Evolutionary conservation across 2,329 filamentous ascomycete genomes (phyloP), one percentile per base, ranked within the genome.

Genomic region (Cucurbitaria berberidis): DNA sequence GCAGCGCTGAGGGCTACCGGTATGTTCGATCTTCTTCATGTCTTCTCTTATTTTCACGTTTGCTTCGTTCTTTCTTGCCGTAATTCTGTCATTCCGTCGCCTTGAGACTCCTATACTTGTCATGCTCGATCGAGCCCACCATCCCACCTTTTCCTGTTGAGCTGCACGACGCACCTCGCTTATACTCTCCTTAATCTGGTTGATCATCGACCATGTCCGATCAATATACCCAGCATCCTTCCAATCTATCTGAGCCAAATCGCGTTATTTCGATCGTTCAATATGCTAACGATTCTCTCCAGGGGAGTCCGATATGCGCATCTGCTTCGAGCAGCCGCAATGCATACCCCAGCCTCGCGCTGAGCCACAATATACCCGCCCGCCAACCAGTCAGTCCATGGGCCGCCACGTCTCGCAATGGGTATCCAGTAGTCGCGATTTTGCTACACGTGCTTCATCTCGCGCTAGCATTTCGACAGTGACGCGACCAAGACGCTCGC

Each of bases 321-420:
- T 73, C 59, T 69, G 69, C 59, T 73, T 72, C 48, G 67, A 74
- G 42, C 73, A 76, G 57, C 72, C 67, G 29, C 62, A 63, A 48
- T 32, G 51, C 18, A 51, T 72, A 19, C 51, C 63, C 40, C 62
- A 61, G 39, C 71, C 70, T 43, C 64, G 63, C 43, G 68, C 69
- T 24, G 66, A 70, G 47, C 64, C 72, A 48, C 55, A 63, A 16
- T 55, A 62, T 42, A 51, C 66, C 15, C 70, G 72, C 5, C 72
- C 73, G 42, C 59, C 62, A 9, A 74, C 72, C n/a, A 70, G 71
- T 47, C 70, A 74, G 19, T 67, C 70, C 5, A 62, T 73, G 62
- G 63, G 64, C 57, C 64, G 59, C 7, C 72, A 74, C 45, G 61
- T 74, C 35, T 73, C 72, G 19, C 70, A 74, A 62, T 75, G 72